Percentiles rank a stretch among this genome's conserved stretches.
Evolutionary conservation across 345 rosid species (phyloP).

Genomic region (Durio zibethinus): DNA sequence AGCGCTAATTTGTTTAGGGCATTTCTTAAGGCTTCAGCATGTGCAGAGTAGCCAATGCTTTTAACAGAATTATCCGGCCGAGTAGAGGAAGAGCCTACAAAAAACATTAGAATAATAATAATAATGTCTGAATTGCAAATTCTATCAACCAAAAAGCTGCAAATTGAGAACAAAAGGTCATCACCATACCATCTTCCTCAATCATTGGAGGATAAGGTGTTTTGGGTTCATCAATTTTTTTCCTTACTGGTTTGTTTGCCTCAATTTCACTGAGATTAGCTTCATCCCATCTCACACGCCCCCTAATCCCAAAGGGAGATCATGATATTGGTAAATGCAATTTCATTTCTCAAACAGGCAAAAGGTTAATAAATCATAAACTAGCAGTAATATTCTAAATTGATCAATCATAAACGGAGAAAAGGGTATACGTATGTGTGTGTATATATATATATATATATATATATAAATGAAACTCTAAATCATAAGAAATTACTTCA

Average conservation of each 20-base stretch:
- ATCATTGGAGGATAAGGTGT: slow-evolving; percentile 92
- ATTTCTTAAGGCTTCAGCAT: slow-evolving; percentile 13
- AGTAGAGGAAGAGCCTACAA: slow-evolving; percentile 3
- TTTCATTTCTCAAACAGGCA: not conserved
- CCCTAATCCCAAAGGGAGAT: not conserved
- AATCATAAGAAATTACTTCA: not conserved
- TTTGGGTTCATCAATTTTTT: slow-evolving; percentile 98
- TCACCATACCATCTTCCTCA: slow-evolving; percentile 67
- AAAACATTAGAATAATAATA: not conserved
- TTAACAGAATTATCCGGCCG: not conserved
- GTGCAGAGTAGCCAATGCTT: not conserved
- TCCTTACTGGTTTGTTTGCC: slow-evolving; percentile 86
- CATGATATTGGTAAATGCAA: not conserved
- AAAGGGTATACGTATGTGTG: not conserved
- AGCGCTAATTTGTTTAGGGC: slow-evolving; percentile 9
- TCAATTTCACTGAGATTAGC: slow-evolving; percentile 82
- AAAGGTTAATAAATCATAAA: not conserved
- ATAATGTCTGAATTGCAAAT: not conserved
- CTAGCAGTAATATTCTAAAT: too few species aligned
- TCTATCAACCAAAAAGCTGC: not conserved
- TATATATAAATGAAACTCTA: not conserved
- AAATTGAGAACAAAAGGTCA: not conserved
- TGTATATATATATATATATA: too few species aligned
- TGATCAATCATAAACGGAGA: not conserved
- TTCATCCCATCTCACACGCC: slow-evolving; percentile 89